These are phyloP conservation scores for Verticillium alfalfae DNA, from an alignment of 2,329 filamentous ascomycete species.

Conservation along the genomic window DNA sequence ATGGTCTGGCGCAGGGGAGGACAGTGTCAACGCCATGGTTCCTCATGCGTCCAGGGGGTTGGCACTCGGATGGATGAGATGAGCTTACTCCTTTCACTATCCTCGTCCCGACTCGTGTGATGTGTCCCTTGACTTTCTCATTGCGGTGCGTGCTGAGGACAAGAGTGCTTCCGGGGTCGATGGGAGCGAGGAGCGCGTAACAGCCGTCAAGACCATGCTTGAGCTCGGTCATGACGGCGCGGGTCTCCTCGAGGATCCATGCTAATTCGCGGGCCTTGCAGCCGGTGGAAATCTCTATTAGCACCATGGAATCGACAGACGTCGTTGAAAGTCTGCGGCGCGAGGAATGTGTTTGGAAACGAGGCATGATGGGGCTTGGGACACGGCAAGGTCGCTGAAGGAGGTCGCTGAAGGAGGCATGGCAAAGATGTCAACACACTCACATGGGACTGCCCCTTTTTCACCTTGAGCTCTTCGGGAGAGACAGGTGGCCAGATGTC, in stretches of 20 bases:
- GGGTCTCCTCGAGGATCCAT: conserved; percentile 49
- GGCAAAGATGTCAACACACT: conserved; percentile 10
- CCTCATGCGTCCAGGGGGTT: neutral
- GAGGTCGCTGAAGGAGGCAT: neutral
- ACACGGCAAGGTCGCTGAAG: neutral
- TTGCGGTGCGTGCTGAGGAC: conserved; percentile 82
- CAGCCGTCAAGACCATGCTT: conserved; percentile 78
- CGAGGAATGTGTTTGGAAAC: neutral
- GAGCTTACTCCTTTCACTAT: conserved; percentile 79
- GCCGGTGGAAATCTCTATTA: conserved; percentile 18
- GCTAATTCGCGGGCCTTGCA: conserved; percentile 44
- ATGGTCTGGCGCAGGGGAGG: conserved; percentile 50
- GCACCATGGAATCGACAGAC: conserved; percentile 14
- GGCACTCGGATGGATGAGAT: neutral
- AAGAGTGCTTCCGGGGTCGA: conserved; percentile 81
- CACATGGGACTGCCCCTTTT: conserved; percentile 46
- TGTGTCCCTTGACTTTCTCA: conserved; percentile 85
- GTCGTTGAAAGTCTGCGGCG: neutral
- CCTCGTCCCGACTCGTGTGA: conserved; percentile 84
- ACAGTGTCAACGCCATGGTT: neutral
- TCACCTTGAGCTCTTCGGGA: conserved; percentile 42
- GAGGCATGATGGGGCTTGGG: neutral
- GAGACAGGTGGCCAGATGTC: conserved; percentile 53
- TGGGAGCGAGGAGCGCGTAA: conserved; percentile 76
- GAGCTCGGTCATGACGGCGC: conserved; percentile 41